Evolutionary conservation across 768 basidiomycete species (phyloP).

Genomic region (Suillus hirtellus): DNA sequence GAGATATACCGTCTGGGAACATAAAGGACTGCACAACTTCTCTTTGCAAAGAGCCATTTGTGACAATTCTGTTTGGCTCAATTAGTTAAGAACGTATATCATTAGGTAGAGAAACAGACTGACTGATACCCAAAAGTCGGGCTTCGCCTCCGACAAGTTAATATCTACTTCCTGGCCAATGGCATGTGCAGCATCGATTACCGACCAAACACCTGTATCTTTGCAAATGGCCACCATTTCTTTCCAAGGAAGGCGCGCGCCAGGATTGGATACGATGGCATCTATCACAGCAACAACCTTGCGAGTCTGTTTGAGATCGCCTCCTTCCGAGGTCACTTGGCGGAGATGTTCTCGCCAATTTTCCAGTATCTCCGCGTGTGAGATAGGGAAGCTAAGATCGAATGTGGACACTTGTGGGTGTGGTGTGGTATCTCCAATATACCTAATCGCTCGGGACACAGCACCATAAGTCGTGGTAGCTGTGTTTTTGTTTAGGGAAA

Average conservation of each 20-base stretch:
- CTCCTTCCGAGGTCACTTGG: slow-evolving; percentile 26
- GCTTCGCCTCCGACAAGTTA: slow-evolving; percentile 52
- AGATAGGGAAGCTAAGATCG: slow-evolving; percentile 53
- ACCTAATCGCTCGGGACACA: slow-evolving; percentile 50
- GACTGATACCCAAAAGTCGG: slow-evolving; percentile 82
- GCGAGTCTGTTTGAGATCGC: slow-evolving; percentile 27
- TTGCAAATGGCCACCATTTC: slow-evolving; percentile 63
- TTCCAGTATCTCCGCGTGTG: slow-evolving; percentile 53
- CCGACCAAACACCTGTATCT: slow-evolving; percentile 58
- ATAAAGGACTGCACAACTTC: slow-evolving; percentile 70
- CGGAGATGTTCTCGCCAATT: slow-evolving; percentile 43
- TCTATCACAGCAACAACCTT: slow-evolving; percentile 74
- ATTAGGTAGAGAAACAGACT: slow-evolving; percentile 20
- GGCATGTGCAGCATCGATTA: slow-evolving; percentile 82
- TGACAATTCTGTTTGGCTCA: slow-evolving; percentile 64
- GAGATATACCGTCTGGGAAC: slow-evolving; percentile 56
- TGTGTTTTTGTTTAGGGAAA: slow-evolving; percentile 22
- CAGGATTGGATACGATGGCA: slow-evolving; percentile 62
- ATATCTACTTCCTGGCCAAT: slow-evolving; percentile 71
- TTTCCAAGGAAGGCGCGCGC: slow-evolving; percentile 67
- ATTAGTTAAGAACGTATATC: not conserved
- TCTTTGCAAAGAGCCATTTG: slow-evolving; percentile 80
- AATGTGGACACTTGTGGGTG: slow-evolving; percentile 54
- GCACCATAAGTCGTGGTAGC: slow-evolving; percentile 61
- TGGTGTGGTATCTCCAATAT: slow-evolving; percentile 55